Evolutionary conservation across 179 eudicot genomes (phyloP), one percentile per base, ranked within the genome.

Genomic region (Carnegiea gigantea): DNA sequence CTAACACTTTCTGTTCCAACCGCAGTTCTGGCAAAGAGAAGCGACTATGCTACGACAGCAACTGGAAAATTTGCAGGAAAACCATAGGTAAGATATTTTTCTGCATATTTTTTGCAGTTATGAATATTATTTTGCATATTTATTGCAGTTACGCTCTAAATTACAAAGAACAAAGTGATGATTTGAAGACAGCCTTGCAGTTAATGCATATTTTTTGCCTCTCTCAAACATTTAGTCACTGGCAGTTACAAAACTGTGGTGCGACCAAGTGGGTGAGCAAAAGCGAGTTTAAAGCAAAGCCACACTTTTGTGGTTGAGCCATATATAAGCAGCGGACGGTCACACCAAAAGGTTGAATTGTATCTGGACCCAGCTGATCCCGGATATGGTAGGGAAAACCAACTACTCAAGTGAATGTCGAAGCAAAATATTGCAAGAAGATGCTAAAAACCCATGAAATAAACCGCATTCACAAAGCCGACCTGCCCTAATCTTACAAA

Each of bases 21-120:
- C 72, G 76, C 87, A 93, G 97, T 88, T 85, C 77, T 93, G 95
- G 97, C 94, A 93, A 83, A 82, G 90, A 87, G 95, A 93, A 89
- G 97, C 90, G 43, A 89, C 90, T 78, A 88, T 88, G 88, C 82
- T 93, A 78, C 89, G 86, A 85, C 95, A 91, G 78, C 95, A 93
- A 83, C 82, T 93, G 60, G 93, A 92, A 75, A 89, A 80, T 86
- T 85, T 92, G 88, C 96, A 91, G 86, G 93, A 89, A 84, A 91
- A 82, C 80, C 95, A 93, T 67, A 76, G 95, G 97, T 93, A 87
- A 43, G 48, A 73, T 73, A 53, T 64, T 76, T 49, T 43, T 57
- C 14, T 33, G 36, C 36, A 33, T 33, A 33, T 33, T 1, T 33
- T 33, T 33, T 33, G 36, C 36, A 33, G 36, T 33, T 33, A 33